Percentiles rank a stretch among this genome's conserved stretches.
Evolutionary conservation across 768 basidiomycete genomes (phyloP).

Genomic region (Leccinum subtestaceum): DNA sequence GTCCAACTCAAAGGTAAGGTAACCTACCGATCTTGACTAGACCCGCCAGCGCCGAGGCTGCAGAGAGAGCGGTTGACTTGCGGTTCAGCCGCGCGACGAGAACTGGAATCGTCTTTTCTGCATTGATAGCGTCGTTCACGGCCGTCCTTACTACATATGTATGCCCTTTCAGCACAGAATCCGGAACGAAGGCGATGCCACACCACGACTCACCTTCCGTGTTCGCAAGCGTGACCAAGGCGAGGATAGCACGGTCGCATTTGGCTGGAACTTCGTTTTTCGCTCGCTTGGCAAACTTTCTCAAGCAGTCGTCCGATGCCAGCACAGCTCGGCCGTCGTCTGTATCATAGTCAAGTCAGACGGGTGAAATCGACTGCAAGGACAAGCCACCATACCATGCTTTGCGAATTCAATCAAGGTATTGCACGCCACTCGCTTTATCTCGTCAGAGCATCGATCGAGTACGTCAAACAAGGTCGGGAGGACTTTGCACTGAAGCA

Average conservation of each 20-base stretch:
- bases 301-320: conserved; percentile 5
- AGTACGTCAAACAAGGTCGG: conserved; percentile 20
- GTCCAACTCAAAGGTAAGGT: background rate
- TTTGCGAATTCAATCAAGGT: conserved; percentile 16
- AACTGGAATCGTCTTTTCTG: conserved; percentile 11
- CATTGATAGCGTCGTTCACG: conserved; percentile 16
- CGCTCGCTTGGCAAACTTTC: conserved; percentile 13
- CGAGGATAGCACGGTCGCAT: conserved; percentile 18
- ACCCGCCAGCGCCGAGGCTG: conserved; percentile 15
- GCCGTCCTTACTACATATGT: conserved; percentile 1
- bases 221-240: conserved; percentile 14
- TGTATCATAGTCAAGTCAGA: conserved; percentile 1
- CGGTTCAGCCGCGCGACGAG: conserved; percentile 18
- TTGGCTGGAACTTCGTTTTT: conserved; percentile 7
- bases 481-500: conserved; percentile 17
- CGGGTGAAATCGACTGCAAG: background rate
- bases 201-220: conserved; percentile 5
- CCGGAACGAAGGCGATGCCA: background rate
- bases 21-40: conserved; percentile 22
- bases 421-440: conserved; percentile 10
- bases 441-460: conserved; percentile 18
- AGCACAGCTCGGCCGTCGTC: conserved; percentile 10
- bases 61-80: conserved; percentile 18
- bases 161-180: background rate
- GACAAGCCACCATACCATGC: conserved; percentile 14